phyloP scores from a whole-genome alignment of 208 protist species.

The Endotrypanum monterogeii region DNA sequence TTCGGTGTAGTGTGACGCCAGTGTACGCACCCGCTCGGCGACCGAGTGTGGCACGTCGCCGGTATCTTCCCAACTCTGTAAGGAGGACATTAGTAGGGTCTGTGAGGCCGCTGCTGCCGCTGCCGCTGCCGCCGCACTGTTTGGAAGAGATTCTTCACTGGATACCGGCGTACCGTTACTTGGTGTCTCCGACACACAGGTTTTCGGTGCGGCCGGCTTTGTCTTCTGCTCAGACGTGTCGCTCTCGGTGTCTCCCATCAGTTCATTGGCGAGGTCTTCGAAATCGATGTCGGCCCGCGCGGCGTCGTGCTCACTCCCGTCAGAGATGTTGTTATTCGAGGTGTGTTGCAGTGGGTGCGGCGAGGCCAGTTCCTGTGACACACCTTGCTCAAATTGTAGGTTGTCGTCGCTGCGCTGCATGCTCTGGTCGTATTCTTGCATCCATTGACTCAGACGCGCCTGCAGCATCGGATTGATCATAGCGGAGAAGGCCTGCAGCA shows the following conservation, averaged over 20 bases:
- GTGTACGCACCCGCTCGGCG: slow-evolving; percentile 5
- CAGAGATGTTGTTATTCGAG: background rate
- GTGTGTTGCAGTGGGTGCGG: slow-evolving; percentile 7
- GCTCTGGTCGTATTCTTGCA: slow-evolving; percentile 29
- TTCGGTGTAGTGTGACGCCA: slow-evolving; percentile 8
- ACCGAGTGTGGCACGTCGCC: slow-evolving; percentile 11
- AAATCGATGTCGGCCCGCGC: slow-evolving; percentile 1
- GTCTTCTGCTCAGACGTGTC: background rate
- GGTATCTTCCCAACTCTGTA: slow-evolving; percentile 14
- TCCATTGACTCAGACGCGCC: slow-evolving; percentile 12
- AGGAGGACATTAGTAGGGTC: background rate
- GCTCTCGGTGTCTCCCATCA: slow-evolving; percentile 12
- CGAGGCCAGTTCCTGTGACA: background rate
- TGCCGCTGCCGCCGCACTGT: background rate
- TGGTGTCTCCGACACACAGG: background rate
- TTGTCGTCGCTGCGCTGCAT: slow-evolving; percentile 21
- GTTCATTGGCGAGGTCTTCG: slow-evolving; percentile 22
- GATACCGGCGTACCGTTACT: background rate
- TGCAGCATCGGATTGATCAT: slow-evolving; percentile 24
- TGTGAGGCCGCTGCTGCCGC: background rate
- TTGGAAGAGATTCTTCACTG: background rate
- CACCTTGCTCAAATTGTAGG: slow-evolving; percentile 13
- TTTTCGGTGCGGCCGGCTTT: background rate
- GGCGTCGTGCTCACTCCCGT: background rate
- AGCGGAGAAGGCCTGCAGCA: slow-evolving; percentile 11